A percentile compares a stretch with the other conserved stretches of the same genome.
phyloP scores from a whole-genome alignment of 176 grass and related monocot genomes.

The Tuctoria greenei region DNA sequence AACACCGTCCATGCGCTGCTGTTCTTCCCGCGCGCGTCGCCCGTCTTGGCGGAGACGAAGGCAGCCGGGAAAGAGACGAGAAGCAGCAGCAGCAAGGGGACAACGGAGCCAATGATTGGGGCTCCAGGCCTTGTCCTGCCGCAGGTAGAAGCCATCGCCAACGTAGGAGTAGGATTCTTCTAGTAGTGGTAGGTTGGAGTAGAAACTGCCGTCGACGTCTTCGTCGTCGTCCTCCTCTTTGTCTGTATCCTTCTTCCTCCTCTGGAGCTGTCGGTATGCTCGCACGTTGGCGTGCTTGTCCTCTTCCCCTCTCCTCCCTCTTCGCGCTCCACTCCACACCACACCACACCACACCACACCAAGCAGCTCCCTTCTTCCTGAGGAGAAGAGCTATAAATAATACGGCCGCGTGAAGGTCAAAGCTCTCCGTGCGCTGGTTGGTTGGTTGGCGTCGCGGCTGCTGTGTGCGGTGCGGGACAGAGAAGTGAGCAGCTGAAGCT shows the following conservation, averaged over 20 bases:
- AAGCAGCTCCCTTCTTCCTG: not conserved
- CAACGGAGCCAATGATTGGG: slow-evolving; percentile 6
- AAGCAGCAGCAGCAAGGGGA: slow-evolving; percentile 29
- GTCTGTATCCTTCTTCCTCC: not conserved
- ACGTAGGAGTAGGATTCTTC: not conserved
- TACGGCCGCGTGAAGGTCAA: slow-evolving; percentile 31
- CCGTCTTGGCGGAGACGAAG: not conserved
- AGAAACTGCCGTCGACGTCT: not conserved
- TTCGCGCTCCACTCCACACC: not conserved
- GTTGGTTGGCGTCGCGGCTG: not conserved
- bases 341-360: too few species aligned
- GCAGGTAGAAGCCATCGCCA: slow-evolving; percentile 27
- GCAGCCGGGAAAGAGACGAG: not conserved
- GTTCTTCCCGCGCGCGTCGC: not conserved
- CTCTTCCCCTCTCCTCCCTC: slow-evolving; percentile 24
- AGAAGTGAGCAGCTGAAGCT: not conserved
- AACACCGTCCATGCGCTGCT: not conserved
- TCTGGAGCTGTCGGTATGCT: slow-evolving; percentile 13
- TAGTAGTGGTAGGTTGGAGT: not conserved
- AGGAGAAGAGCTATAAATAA: slow-evolving; percentile 30
- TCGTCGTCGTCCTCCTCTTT: not conserved
- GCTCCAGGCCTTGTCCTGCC: not conserved
- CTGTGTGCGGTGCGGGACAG: too few species aligned
- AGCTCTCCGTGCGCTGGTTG: slow-evolving; percentile 12
- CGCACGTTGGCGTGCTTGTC: slow-evolving; percentile 36